Percentiles rank a stretch among this genome's conserved stretches.
These are phyloP conservation scores for Heliocybe sulcata DNA, from an alignment of 1,284 basidiomycete genomes.

Conservation along the genomic window DNA sequence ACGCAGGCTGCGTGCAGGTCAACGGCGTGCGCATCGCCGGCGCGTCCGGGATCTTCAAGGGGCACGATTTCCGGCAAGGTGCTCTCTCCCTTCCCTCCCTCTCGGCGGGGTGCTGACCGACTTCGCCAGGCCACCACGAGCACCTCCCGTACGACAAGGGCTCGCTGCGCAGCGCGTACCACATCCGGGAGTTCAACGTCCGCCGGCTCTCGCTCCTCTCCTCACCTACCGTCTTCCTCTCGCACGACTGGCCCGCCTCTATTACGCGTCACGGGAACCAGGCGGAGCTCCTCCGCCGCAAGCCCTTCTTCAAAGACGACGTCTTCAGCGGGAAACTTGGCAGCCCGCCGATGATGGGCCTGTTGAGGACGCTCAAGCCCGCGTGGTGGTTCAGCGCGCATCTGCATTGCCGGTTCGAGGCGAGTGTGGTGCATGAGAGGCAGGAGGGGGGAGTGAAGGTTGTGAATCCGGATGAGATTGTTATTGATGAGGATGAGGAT, in stretches of 20 bases:
- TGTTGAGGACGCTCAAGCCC: constrained; percentile 73
- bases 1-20: constrained; percentile 85
- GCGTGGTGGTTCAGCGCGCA: constrained; percentile 97
- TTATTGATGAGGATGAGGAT: constrained; percentile 46
- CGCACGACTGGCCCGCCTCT: constrained; percentile 93
- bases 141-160: constrained; percentile 62
- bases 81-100: constrained; percentile 7
- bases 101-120: constrained; percentile 1
- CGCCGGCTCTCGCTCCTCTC: constrained; percentile 71
- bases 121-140: constrained; percentile 60
- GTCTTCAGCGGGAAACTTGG: constrained; percentile 70
- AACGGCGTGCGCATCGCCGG: constrained; percentile 86
- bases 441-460: not conserved
- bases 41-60: constrained; percentile 90
- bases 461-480: constrained; percentile 61
- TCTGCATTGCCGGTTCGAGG: constrained; percentile 81
- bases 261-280: constrained; percentile 84
- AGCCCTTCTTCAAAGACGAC: constrained; percentile 81
- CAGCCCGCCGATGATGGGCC: constrained; percentile 81
- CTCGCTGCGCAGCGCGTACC: constrained; percentile 83
- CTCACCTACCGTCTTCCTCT: constrained; percentile 73
- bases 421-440: constrained; percentile 50
- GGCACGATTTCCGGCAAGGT: constrained; percentile 71
- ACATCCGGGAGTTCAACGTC: constrained; percentile 85
- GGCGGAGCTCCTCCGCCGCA: constrained; percentile 59